Base-by-base conservation (phyloP, 129 eudicot species). In the Artemisia argyi region DNA sequence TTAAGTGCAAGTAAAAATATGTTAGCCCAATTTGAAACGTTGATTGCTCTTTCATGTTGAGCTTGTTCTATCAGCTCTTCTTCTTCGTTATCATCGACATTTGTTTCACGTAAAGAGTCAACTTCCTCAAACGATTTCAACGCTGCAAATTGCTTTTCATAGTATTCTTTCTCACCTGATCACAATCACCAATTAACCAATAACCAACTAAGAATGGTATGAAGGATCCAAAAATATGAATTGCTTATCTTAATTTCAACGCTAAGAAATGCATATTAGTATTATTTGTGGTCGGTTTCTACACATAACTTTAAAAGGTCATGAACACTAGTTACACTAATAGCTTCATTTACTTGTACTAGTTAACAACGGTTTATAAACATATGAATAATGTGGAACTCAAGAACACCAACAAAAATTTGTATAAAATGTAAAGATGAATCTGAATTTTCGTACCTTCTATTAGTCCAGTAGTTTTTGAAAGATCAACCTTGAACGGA, bases 131-230 rank as follows among this genome's bases (percentile, higher is more conserved):
- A 87, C 5, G 92, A 82, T 63, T 67, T 87, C 77, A 87, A 79
- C 32, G 92, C 80, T 50, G 92, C 89, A 48, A 87, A 80, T 51
- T 87, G 92, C 44, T 82, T 82, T 52, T 87, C 89, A 58, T 87
- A 87, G 79, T 87, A 87, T 73, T 81, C 89, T 78, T 84, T 87
- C 85, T 87, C 92, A 53, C 86, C 92, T 87, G 76, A 54, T 55
- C 66, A 80, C 70, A 72, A 48, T 14, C 66, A 65, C 42, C 61
- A 67, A 46, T 4, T 48, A 14, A 55, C 32, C 49, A 20, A 55
- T 48, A 14, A 55, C 32, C 49, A 20, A 55, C 14, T 2, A 55
- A 46, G n/a, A 54, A 71, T 39, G 46, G 11, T 39, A 39, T 39
- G 7, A 14, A 22, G 13, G 61, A 52, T 30, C 52, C 61, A 30